phyloP scores from a whole-genome alignment of 164 flowering plant genomes.

The Magnolia changhungtana region DNA sequence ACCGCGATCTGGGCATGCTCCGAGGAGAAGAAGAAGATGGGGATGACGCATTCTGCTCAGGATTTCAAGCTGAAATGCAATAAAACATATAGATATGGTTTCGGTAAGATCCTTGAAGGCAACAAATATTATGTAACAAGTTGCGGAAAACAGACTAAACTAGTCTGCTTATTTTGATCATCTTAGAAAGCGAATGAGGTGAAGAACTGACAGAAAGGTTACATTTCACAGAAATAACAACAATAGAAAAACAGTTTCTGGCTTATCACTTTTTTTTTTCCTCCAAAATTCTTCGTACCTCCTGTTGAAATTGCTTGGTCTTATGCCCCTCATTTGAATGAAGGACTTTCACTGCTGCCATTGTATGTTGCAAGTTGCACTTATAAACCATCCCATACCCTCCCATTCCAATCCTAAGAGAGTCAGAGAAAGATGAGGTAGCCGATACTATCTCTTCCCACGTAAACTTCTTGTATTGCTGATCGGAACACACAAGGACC shows the following conservation, averaged over 20 bases:
- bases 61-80: slow-evolving; percentile 63
- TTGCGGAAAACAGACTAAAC: too few species aligned
- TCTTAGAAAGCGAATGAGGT: too few species aligned
- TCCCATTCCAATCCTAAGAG: slow-evolving; percentile 70
- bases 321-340: slow-evolving; percentile 46
- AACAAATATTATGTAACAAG: too few species aligned
- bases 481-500: slow-evolving; percentile 32
- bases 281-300: slow-evolving; percentile 39
- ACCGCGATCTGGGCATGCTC: slow-evolving; percentile 79
- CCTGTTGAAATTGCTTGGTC: slow-evolving; percentile 68
- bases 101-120: neutral
- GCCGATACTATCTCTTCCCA: slow-evolving; percentile 83
- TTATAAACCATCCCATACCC: slow-evolving; percentile 78
- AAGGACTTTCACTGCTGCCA: slow-evolving; percentile 78
- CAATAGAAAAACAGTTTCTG: too few species aligned
- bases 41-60: slow-evolving; percentile 84
- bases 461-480: slow-evolving; percentile 50
- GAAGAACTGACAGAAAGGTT: too few species aligned
- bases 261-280: neutral
- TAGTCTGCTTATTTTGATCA: too few species aligned
- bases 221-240: too few species aligned
- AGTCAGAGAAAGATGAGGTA: slow-evolving; percentile 70
- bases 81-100: neutral
- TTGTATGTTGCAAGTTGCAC: slow-evolving; percentile 61
- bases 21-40: slow-evolving; percentile 78